Base-by-base conservation (phyloP, 2,329 filamentous ascomycete genomes). In the Hypoxylon sp. region DNA sequence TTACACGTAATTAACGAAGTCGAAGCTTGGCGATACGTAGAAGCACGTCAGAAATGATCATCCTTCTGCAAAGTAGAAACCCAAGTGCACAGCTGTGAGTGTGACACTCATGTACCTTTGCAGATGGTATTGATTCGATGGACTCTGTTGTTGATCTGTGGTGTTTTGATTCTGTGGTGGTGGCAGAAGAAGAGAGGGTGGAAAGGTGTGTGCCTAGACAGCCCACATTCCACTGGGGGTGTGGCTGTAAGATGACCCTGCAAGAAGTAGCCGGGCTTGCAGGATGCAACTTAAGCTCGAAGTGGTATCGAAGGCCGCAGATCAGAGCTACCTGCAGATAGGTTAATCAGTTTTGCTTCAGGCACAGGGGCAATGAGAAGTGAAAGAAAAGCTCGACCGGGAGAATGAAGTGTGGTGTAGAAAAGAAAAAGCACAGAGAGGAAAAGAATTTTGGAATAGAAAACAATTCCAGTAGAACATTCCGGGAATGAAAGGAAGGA, bases 301-400 rank as follows among this genome's bases (percentile, higher is more conserved):
- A 56, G 20, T 42, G 62, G 62, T 47, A 58, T 60, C 55, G 55
- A 31, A 51, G 60, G 48, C 43, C 33, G 56, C 58, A 65, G 62
- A 67, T 67, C 64, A 58, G 60, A 62, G 51, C 58, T 53, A 58
- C 60, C 60, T 60, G 56, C 57, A 59, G 55, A 60, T 50, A 45
- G 48, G 58, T 26, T 57, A 58, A 62, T 65, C 55, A 65, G 63
- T 59, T 47, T 54, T 45, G 55, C 49, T 51, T 55, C 45, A 46
- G 43, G 47, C 33, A 53, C 27, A 53, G 48, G 21, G 29, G n/a
- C 42, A n/a, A 53, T 33, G 23, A 41, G 47, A 18, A 27, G 20
- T 18, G 20, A 33, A 42, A 42, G 17, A 40, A 24, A 33, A 41
- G 10, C 13, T 10, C 20, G 24, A 33, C 40, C 24, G 45, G 11